Percentiles rank a stretch among this genome's conserved stretches.
These are phyloP conservation scores for Hirsutella rhossiliensis DNA, from an alignment of 2,329 filamentous ascomycete species.

Conservation along the genomic window DNA sequence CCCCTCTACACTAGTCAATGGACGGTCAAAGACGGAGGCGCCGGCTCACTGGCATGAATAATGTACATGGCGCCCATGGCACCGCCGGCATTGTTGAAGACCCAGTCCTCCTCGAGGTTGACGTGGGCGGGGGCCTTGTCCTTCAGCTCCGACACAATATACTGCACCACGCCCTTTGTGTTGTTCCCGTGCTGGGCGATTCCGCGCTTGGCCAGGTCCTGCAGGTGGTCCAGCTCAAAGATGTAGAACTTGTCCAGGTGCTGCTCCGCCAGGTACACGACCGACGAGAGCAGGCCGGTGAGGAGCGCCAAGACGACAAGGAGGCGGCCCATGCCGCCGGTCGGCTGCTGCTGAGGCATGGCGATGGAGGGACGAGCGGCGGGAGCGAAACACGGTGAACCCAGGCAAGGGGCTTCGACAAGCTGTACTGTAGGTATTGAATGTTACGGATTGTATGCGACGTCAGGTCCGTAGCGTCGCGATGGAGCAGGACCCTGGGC, in stretches of 20 bases:
- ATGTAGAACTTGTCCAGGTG: slow-evolving; percentile 59
- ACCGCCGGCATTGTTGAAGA: slow-evolving; percentile 85
- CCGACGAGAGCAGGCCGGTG: slow-evolving; percentile 39
- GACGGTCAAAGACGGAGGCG: background rate
- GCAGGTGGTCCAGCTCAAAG: slow-evolving; percentile 56
- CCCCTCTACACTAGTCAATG: background rate
- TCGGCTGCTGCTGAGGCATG: background rate
- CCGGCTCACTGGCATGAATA: slow-evolving; percentile 63
- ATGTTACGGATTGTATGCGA: background rate
- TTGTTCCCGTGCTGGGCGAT: slow-evolving; percentile 62
- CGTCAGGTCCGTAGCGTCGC: background rate
- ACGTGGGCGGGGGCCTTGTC: slow-evolving; percentile 39
- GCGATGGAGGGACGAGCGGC: background rate
- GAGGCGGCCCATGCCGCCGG: slow-evolving; percentile 18
- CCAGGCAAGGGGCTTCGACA: too few species aligned
- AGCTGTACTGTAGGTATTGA: too few species aligned
- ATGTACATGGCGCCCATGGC: slow-evolving; percentile 90
- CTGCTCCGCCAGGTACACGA: slow-evolving; percentile 44
- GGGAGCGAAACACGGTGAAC: background rate
- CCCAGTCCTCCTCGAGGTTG: slow-evolving; percentile 68
- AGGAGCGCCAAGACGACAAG: slow-evolving; percentile 39
- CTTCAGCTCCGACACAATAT: slow-evolving; percentile 58
- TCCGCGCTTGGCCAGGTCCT: slow-evolving; percentile 54
- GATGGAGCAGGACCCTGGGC: background rate
- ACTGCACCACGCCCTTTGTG: slow-evolving; percentile 54